Percentiles rank a stretch among this genome's conserved stretches.
Conservation (phyloP, 108 stramenopile species). For the Epithemia pelagica region DNA sequence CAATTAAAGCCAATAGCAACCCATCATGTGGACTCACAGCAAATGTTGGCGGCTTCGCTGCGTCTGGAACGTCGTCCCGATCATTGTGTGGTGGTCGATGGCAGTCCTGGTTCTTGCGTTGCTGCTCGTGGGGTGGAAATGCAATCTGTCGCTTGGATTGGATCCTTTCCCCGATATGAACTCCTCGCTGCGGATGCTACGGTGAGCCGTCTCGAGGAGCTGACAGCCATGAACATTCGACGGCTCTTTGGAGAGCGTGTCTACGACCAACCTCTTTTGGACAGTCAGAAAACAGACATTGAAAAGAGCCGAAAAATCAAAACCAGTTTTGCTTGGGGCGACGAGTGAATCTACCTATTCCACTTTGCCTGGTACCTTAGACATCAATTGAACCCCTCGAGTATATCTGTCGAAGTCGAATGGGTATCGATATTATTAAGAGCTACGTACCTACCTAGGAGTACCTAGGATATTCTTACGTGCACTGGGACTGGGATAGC, state of each 20-base stretch:
- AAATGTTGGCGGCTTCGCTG: constrained; percentile 56
- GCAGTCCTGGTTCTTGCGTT: constrained; percentile 41
- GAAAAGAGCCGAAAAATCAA: not conserved
- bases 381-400: too few species aligned
- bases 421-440: too few species aligned
- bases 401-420: too few species aligned
- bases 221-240: constrained; percentile 52
- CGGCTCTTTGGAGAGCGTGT: constrained; percentile 42
- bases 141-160: constrained; percentile 56
- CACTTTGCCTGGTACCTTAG: too few species aligned
- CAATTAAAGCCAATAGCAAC: constrained; percentile 1
- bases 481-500: too few species aligned
- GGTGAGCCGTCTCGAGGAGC: constrained; percentile 26
- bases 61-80: constrained; percentile 69
- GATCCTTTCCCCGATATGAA: constrained; percentile 67
- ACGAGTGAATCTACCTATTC: not conserved
- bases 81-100: constrained; percentile 70
- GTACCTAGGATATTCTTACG: too few species aligned
- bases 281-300: constrained; percentile 6
- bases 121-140: constrained; percentile 66
- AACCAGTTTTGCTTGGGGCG: not conserved
- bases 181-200: constrained; percentile 59
- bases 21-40: constrained; percentile 27
- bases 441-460: too few species aligned
- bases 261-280: constrained; percentile 37